Percentiles rank a stretch among this genome's conserved stretches.
Evolutionary conservation across 202 grass and related monocot genomes (phyloP).

Genomic region (Schoenoplectus tabernaemontani): DNA sequence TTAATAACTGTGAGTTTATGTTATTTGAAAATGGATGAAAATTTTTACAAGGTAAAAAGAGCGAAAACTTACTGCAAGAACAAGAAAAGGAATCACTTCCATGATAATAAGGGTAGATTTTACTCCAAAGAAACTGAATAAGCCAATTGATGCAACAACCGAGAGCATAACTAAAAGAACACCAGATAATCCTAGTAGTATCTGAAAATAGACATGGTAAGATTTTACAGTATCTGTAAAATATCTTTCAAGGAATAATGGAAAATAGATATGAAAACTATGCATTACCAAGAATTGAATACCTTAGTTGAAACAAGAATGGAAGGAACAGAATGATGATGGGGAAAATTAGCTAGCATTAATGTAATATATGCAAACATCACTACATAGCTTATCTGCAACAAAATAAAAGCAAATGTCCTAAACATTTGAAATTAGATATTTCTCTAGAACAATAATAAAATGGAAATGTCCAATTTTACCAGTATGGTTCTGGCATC

Average conservation of each 20-base stretch:
- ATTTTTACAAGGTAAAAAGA: slow-evolving; percentile 19
- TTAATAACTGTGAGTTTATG: slow-evolving; percentile 2
- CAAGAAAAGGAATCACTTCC: slow-evolving; percentile 99
- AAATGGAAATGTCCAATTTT: slow-evolving; percentile 21
- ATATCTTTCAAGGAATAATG: slow-evolving; percentile 7
- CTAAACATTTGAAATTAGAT: slow-evolving; percentile 14
- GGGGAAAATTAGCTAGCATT: slow-evolving; percentile 67
- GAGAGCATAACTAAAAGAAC: slow-evolving; percentile 91
- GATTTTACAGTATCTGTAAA: neutral
- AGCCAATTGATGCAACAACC: slow-evolving; percentile 86
- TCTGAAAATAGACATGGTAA: slow-evolving; percentile 40
- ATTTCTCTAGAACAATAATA: slow-evolving; percentile 23
- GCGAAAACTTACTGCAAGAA: slow-evolving; percentile 79
- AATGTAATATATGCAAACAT: slow-evolving; percentile 98
- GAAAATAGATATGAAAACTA: neutral
- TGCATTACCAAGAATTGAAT: slow-evolving; percentile 19
- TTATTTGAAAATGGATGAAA: no score
- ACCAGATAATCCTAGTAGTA: slow-evolving; percentile 82
- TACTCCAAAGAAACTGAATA: slow-evolving; percentile 84
- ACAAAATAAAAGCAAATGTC: slow-evolving; percentile 29
- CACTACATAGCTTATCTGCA: slow-evolving; percentile 96
- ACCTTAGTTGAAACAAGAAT: slow-evolving; percentile 94
- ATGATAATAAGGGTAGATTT: slow-evolving; percentile 98
- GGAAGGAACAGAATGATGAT: slow-evolving; percentile 29
- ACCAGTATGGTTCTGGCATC: slow-evolving; percentile 90